Base-by-base conservation (phyloP, 2,329 filamentous ascomycete species). In the Fusarium pseudoanthophilum region DNA sequence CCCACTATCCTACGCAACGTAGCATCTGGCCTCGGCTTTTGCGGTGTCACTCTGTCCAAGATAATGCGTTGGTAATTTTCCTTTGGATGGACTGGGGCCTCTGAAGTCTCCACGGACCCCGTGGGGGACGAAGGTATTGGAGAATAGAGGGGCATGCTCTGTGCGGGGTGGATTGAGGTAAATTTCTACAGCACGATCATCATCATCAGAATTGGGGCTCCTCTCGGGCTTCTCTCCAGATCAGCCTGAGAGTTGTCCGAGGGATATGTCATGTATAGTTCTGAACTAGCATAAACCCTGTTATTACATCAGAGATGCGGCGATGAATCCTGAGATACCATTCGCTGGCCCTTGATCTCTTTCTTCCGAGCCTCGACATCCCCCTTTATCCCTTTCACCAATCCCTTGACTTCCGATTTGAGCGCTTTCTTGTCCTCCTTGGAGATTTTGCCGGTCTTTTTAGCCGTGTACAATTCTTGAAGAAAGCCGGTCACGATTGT, bases 361-460 rank as follows among this genome's bases (percentile, higher is more conserved):
- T 43, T 45, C 39, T 70, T 70, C 10, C 58, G 60, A 18, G 18
- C 32, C 46, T 56, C 62, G 7, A 67, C 60, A 2, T 58, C 60
- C 15, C 40, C 46, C 43, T 73, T 73, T 8, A 73, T 40, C 8
- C 65, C 65, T 36, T 51, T 63, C 5, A 56, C 52, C 16, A 72
- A 40, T n/a, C 48, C 70, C 69, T 60, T 60, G 39, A 73, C 49
- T 55, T 73, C 66, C 28, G 37, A 49, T 57, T 73, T 73, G 37
- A 73, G 66, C 30, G 69, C 65, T 52, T 59, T 65, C 60, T 73
- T 72, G 2, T 72, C 70, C 9, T 73, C 70, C 26, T 71, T 73
- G 10, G 60, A 73, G 11, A 69, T 24, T 18, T 73, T 73, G 2
- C 70, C 65, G 36, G 21, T 55, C 46, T 71, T 73, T 20, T 73